Evolutionary conservation across 1,284 basidiomycete species (phyloP).

Genomic region (Coniophora puteana): DNA sequence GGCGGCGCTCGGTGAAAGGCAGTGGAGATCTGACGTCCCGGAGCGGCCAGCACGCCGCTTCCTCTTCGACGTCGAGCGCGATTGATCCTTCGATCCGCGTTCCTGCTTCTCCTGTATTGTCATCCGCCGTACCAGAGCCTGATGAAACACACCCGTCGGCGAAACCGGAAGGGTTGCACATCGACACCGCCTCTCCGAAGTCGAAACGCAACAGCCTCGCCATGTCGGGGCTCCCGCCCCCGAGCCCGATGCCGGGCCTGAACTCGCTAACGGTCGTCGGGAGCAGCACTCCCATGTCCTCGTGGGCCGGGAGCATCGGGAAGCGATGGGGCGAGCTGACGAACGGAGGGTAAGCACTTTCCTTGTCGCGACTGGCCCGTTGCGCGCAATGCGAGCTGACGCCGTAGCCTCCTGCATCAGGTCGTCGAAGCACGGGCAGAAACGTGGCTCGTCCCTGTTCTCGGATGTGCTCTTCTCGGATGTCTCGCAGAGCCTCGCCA

Average conservation of each 20-base stretch:
- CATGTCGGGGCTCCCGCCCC: constrained; percentile 22
- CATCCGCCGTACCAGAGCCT: too few relatives aligned
- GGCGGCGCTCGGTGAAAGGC: constrained; percentile 3
- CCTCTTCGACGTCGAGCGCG: background rate
- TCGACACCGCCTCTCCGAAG: constrained; percentile 2
- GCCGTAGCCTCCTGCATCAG: constrained; percentile 23
- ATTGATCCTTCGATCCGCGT: background rate
- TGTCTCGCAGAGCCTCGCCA: constrained; percentile 52
- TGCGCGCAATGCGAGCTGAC: constrained; percentile 1
- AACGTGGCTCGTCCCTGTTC: constrained; percentile 58
- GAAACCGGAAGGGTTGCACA: background rate
- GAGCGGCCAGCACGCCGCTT: background rate
- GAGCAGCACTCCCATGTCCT: constrained; percentile 10
- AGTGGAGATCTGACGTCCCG: background rate
- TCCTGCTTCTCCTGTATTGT: background rate
- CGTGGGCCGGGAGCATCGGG: constrained; percentile 49
- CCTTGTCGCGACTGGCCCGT: constrained; percentile 4
- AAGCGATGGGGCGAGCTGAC: constrained; percentile 59
- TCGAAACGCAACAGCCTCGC: constrained; percentile 12
- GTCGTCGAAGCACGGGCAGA: constrained; percentile 52
- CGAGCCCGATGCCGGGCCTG: constrained; percentile 30
- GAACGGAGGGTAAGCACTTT: constrained; percentile 41
- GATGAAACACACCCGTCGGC: background rate
- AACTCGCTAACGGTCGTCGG: constrained; percentile 3
- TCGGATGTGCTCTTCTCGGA: constrained; percentile 61